Evolutionary conservation across 2,329 filamentous ascomycete species (phyloP).

Genomic region (Nigrospora sphaerica): DNA sequence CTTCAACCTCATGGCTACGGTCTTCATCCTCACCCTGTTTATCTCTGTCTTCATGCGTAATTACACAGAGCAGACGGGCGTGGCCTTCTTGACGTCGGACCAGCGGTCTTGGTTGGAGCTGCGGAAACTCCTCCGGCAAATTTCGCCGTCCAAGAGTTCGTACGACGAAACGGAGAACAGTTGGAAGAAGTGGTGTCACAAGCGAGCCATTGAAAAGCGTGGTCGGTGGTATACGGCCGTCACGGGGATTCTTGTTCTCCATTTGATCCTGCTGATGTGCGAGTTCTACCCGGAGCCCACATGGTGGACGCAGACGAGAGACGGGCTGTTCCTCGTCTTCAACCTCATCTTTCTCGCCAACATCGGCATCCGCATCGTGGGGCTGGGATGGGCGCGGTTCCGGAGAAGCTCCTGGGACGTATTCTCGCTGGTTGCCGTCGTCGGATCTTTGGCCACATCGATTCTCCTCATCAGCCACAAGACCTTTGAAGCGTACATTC

Average conservation of each 20-base stretch:
- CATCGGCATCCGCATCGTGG: slow-evolving; percentile 74
- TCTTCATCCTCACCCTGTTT: slow-evolving; percentile 94
- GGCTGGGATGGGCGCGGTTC: slow-evolving; percentile 88
- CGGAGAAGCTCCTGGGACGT: slow-evolving; percentile 92
- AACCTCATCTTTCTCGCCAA: slow-evolving; percentile 79
- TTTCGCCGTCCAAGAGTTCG: slow-evolving; percentile 89
- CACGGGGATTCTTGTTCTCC: slow-evolving; percentile 71
- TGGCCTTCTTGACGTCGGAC: slow-evolving; percentile 90
- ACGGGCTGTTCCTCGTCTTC: slow-evolving; percentile 72
- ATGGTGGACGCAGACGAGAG: slow-evolving; percentile 65
- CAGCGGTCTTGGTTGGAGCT: slow-evolving; percentile 96
- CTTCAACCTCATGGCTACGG: slow-evolving; percentile 92
- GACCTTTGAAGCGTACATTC: slow-evolving; percentile 57
- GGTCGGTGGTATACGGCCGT: slow-evolving; percentile 85
- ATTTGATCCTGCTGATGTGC: slow-evolving; percentile 73
- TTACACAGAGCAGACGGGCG: slow-evolving; percentile 96
- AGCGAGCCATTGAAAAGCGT: slow-evolving; percentile 86
- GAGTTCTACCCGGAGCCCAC: slow-evolving; percentile 75
- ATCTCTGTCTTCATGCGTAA: slow-evolving; percentile 99
- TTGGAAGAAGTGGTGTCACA: slow-evolving; percentile 93
- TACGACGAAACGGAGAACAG: slow-evolving; percentile 67
- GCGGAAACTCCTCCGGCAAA: slow-evolving; percentile 83
- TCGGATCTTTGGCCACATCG: slow-evolving; percentile 76
- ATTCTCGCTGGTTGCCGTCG: slow-evolving; percentile 74
- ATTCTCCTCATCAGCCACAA: slow-evolving; percentile 62